Evolutionary conservation across 805 yeast species (phyloP), one percentile per base, ranked within the genome.

Genomic region (Starmerella khaoyaiensis): DNA sequence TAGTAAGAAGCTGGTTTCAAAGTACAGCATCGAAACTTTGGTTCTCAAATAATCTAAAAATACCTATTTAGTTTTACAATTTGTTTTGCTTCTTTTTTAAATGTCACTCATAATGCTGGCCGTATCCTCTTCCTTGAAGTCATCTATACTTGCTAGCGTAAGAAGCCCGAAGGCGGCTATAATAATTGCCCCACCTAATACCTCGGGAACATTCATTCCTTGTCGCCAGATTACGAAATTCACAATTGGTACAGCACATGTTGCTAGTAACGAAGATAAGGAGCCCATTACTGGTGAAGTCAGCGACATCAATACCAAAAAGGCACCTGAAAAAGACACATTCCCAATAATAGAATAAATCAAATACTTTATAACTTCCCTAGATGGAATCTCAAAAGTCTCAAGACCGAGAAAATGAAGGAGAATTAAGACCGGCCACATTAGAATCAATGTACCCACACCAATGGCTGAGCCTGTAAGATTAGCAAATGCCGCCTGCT

Each of bases 401-500:
- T 79, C 81, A 33, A 74, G 50, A 2, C 75, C 77, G 2, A 63
- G 40, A 4, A 76, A 28, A 35, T 80, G 74, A 5, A 65, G 68
- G 9, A 71, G 19, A 0, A 72, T 38, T 19, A 78, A 55, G 1
- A 66, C 52, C 0, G 67, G 46, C 60, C 76, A 63, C 30, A 81
- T 59, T 3, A 73, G 47, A 0, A 60, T 12, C 21, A 69, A 49
- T 0, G 86, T 77, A 43, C 63, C 64, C 3, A 68, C 24, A 0
- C 94, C 94, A 36, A 82, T 63, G 19, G 71, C 48, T 0, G 78
- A 70, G 65, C 81, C 84, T 20, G 76, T 65, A 35, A 78, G 76
- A 53, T 78, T 79, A 14, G 94, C 80, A 58, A 82, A 83, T 2
- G 83, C 70, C 40, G 82, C 76, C 50, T 82, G 86, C 48, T 83